Evolutionary conservation across 208 protist species (phyloP).

Genomic region (Strigomonas culicis): DNA sequence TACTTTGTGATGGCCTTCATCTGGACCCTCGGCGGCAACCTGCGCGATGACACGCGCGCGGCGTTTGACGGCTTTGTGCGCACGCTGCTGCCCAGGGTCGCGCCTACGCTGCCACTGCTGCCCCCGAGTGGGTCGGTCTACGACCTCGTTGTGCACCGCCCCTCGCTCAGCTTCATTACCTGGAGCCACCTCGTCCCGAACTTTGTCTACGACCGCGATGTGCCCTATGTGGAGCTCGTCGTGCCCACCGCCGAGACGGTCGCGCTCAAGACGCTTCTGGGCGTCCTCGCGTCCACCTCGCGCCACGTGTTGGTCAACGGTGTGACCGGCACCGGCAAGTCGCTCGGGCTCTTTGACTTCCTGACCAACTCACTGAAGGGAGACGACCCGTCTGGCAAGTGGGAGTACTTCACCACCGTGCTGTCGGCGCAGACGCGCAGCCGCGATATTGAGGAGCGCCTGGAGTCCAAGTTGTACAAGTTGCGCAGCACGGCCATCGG

Average conservation of each 20-base stretch:
- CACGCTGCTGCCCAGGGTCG: conserved; percentile 49
- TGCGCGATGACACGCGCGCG: conserved; percentile 83
- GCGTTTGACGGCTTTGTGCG: conserved; percentile 86
- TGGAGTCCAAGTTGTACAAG: conserved; percentile 94
- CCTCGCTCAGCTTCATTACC: conserved; percentile 83
- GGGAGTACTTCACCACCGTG: conserved; percentile 88
- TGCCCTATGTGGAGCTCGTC: conserved; percentile 94
- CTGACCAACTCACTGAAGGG: conserved; percentile 51
- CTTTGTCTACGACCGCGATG: conserved; percentile 82
- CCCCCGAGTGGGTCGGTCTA: conserved; percentile 73
- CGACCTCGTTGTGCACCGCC: conserved; percentile 91
- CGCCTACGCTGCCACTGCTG: conserved; percentile 41
- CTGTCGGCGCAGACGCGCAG: conserved; percentile 93
- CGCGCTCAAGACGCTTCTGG: conserved; percentile 76
- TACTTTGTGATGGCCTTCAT: conserved; percentile 96
- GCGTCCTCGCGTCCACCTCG: conserved; percentile 64
- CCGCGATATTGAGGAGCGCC: conserved; percentile 90
- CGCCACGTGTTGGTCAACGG: conserved; percentile 91
- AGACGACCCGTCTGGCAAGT: conserved; percentile 72
- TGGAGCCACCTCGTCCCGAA: conserved; percentile 90
- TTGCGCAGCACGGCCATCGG: conserved; percentile 85
- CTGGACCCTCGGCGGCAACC: conserved; percentile 95
- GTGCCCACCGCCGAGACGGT: conserved; percentile 95
- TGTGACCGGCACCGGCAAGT: conserved; percentile 96
- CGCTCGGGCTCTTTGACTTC: conserved; percentile 71